These are phyloP conservation scores for Chaetothyriales sp. DNA, from an alignment of 2,329 filamentous ascomycete species.

Conservation along the genomic window DNA sequence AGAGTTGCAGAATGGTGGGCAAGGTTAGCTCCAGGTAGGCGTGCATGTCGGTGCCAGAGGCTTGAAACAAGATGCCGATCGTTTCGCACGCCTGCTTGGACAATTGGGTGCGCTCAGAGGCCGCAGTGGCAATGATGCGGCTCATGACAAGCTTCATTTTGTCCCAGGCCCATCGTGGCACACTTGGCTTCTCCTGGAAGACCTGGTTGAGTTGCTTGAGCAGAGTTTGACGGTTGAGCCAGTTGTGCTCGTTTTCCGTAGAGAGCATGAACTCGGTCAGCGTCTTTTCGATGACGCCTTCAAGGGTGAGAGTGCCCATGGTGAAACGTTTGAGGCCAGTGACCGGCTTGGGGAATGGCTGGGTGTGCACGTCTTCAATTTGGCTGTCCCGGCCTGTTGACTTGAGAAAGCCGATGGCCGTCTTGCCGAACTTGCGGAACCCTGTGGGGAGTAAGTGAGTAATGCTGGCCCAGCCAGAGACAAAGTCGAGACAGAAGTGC, in stretches of 20 bases:
- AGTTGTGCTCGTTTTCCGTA: constrained; percentile 15
- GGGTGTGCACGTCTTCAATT: constrained; percentile 5
- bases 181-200: constrained; percentile 12
- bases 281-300: constrained; percentile 11
- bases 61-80: constrained; percentile 9
- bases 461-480: background rate
- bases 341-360: constrained; percentile 7
- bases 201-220: constrained; percentile 12
- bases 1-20: constrained; percentile 74
- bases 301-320: constrained; percentile 10
- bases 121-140: constrained; percentile 13
- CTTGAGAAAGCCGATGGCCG: constrained; percentile 1
- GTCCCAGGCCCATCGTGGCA: constrained; percentile 13
- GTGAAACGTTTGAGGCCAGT: constrained; percentile 12
- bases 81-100: constrained; percentile 12
- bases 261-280: constrained; percentile 10
- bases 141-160: constrained; percentile 14
- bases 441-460: background rate
- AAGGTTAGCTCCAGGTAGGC: constrained; percentile 16
- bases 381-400: background rate
- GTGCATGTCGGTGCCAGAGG: constrained; percentile 13
- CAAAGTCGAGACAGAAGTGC: background rate
- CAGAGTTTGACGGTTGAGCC: constrained; percentile 16
- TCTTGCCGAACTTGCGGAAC: background rate
- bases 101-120: constrained; percentile 17